Conservation (phyloP, 371 early-diverging fungal species). For the Mucor sp. region DNA sequence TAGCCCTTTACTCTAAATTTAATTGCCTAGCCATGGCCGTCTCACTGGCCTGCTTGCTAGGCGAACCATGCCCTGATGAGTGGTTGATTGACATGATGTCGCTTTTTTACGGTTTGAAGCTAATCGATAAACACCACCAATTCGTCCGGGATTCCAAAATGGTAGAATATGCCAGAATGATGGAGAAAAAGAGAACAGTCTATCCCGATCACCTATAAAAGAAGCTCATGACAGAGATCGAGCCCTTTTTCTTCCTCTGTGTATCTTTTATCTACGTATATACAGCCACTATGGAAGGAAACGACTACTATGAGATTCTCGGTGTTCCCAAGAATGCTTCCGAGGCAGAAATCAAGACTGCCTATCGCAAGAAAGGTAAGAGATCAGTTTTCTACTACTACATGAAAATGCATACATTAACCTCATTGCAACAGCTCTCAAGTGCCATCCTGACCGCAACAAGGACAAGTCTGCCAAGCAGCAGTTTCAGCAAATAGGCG, state of each 20-base stretch:
- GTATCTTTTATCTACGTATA: neutral
- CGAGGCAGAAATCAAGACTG: conserved; percentile 87
- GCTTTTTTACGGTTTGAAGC: neutral
- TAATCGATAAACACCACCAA: neutral
- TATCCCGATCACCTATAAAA: neutral
- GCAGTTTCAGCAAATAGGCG: conserved; percentile 63
- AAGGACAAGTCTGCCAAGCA: conserved; percentile 35
- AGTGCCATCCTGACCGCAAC: conserved; percentile 57
- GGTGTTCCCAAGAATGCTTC: conserved; percentile 83
- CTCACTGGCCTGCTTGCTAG: neutral
- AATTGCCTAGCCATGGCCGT: neutral
- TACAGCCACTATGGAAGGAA: neutral
- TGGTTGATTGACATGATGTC: neutral
- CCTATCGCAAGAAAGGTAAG: conserved; percentile 83
- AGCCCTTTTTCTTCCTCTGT: neutral
- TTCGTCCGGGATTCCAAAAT: neutral
- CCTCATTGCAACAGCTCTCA: conserved; percentile 32
- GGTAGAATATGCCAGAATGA: conserved; percentile 1
- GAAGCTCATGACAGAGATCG: neutral
- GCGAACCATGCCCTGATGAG: neutral
- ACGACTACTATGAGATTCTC: conserved; percentile 88
- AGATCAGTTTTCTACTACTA: conserved; percentile 23
- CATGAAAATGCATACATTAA: neutral
- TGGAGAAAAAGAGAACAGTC: neutral
- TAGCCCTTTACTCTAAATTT: too few relatives aligned